Evolutionary conservation across 2,329 filamentous ascomycete species (phyloP).

Genomic region (Pochonia chlamydosporia): DNA sequence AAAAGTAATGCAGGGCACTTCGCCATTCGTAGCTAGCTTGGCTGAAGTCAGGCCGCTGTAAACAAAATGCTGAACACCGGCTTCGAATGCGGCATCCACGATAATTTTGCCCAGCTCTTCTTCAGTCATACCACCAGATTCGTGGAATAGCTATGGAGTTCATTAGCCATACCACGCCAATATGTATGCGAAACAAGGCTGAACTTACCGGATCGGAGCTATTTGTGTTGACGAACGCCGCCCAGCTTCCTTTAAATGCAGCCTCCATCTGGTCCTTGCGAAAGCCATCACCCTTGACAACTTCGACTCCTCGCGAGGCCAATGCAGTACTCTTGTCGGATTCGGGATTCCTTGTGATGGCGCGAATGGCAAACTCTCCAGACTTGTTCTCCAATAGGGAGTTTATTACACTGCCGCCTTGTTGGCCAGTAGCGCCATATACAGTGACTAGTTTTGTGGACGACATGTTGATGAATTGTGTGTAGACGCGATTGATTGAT

Average conservation of each 20-base stretch:
- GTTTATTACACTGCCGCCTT: conserved; percentile 23
- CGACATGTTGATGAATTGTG: no score
- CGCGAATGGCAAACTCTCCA: conserved; percentile 20
- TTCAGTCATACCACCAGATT: conserved; percentile 23
- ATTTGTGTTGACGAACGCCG: conserved; percentile 27
- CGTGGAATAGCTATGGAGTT: conserved; percentile 16
- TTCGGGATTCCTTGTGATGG: conserved; percentile 21
- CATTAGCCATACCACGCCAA: no score
- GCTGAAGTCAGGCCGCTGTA: not conserved
- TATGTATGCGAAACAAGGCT: no score
- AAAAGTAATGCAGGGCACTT: conserved; percentile 22
- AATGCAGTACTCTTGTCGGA: conserved; percentile 22
- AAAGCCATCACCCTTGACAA: conserved; percentile 23
- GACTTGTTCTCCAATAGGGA: conserved; percentile 25
- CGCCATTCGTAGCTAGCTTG: not conserved
- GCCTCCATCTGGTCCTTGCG: conserved; percentile 16
- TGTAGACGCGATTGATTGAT: no score
- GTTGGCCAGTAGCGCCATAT: conserved; percentile 24
- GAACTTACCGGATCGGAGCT: conserved; percentile 22
- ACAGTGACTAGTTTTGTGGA: conserved; percentile 22
- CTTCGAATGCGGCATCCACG: conserved; percentile 16
- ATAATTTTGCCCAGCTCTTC: conserved; percentile 28
- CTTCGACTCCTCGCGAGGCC: conserved; percentile 19
- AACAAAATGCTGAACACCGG: not conserved
- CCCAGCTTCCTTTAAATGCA: conserved; percentile 26